phyloP scores from a whole-genome alignment of 176 grass and related monocot genomes.

The Phoenix roebelenii region DNA sequence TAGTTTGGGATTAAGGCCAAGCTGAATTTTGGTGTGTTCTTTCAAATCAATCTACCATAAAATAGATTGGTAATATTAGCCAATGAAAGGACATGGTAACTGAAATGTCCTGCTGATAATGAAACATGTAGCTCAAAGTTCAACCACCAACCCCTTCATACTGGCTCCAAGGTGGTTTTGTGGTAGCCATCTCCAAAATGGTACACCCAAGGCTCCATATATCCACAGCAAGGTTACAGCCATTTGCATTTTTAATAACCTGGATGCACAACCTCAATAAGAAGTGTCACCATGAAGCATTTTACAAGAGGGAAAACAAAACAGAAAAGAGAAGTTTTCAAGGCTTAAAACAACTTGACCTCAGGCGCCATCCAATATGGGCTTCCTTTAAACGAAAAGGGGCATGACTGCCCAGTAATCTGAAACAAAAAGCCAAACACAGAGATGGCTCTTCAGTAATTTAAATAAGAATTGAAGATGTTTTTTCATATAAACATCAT shows the following conservation, averaged over 20 bases:
- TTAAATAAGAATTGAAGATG: too few relatives aligned
- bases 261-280: conserved; percentile 20
- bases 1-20: too few relatives aligned
- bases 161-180: conserved; percentile 99
- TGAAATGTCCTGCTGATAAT: too few relatives aligned
- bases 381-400: conserved; percentile 94
- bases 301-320: not conserved
- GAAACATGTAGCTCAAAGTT: conserved; percentile 4
- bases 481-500: not conserved
- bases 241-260: conserved; percentile 94
- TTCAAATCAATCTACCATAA: too few relatives aligned
- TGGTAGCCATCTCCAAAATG: conserved; percentile 96
- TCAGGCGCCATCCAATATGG: conserved; percentile 99
- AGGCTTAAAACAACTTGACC: conserved; percentile 35
- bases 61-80: too few relatives aligned
- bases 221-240: conserved; percentile 95
- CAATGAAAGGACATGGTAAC: too few relatives aligned
- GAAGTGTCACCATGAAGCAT: conserved; percentile 15
- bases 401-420: conserved; percentile 92
- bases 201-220: conserved; percentile 99
- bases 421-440: conserved; percentile 25
- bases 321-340: conserved; percentile 4
- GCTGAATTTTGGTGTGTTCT: too few relatives aligned
- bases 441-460: not conserved
- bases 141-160: conserved; percentile 87